Evolutionary conservation across 225 moss, liverwort and hornwort genomes (phyloP), one percentile per base, ranked within the genome.

Genomic region (Physcomitrium patens): DNA sequence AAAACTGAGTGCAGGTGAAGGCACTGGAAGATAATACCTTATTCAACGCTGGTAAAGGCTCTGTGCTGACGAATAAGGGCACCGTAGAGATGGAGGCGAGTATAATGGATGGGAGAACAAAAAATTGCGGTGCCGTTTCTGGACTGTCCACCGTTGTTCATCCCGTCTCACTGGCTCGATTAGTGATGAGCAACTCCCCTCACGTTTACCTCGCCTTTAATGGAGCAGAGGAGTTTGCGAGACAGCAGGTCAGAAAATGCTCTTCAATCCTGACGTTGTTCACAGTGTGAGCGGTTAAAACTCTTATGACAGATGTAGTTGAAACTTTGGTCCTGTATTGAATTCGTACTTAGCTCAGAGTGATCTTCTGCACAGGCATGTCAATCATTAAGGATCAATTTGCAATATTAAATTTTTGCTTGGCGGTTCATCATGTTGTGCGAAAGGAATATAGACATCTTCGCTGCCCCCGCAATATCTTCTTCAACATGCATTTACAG

Each of bases 71-170:
- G 12, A 71, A 44, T 44, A 86, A 86, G 74, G 95, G 99, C 24
- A 93, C 93, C 20, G 91, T 95, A 63, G 99, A 99, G 89, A 99
- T 99, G 99, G 99, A 99, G 87, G 89, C 99, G 27, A 89, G 90
- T 75, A 99, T 99, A 66, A 95, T 99, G 95, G 99, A 99, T 60
- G 99, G 99, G 20, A 68, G 72, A 72, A 91, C 89, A 7, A 89
- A 85, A 67, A 85, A 84, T 3, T 89, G 93, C 23, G 99, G 99
- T 7, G 99, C 99, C 1, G 99, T 99, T 19, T 99, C 99, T 2
- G 99, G 99, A 14, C 86, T 99, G 31, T 90, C 84, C 12, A 95
- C 99, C 3, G 95, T 99, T 41, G 86, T 92, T 20, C 86, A 95
- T 52, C 99, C 99, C 14, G 85, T 99, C 18, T 99, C 99, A 10